Evolutionary conservation across 2,329 filamentous ascomycete species (phyloP), one percentile per base, ranked within the genome.

Genomic region (Pseudogymnoascus destructans): DNA sequence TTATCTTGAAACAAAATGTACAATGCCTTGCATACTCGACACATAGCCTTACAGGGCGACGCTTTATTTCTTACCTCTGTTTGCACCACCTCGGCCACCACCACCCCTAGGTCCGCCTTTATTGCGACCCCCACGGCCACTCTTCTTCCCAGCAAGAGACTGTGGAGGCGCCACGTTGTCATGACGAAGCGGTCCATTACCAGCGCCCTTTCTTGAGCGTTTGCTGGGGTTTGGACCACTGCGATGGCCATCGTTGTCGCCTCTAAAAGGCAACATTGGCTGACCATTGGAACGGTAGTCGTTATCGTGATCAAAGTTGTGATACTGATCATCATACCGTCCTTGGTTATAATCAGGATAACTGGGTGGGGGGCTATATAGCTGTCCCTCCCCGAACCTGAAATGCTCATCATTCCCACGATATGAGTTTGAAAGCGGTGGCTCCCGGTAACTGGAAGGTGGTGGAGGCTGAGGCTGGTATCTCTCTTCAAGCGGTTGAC

Each of bases 91-190:
- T 52, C 56, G 19, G 7, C 56, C 21, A 11, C 56, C 56, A n/a
- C 57, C 57, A 13, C 57, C 57, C 13, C 57, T 32, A 55, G 21
- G 6, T 15, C 42, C 30, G n/a, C 57, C 57, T 57, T 25, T 54
- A 21, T 17, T 17, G 3, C 57, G 27, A 10, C 46, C 57, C 10
- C 57, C 57, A 17, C 42, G 27, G 8, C 57, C 57, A 58, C 57
- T 32, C 25, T 49, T 35, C 52, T 32, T 32, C 19, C 57, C 42
- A 25, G 40, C 25, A 57, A 25, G 33, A 58, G 40, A 32, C 7
- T 55, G 25, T 36, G 23, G 40, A 55, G 27, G 40, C 23, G 38
- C 27, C 27, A 33, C 33, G 19, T 30, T 33, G 21, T 55, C 30
- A n/a, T 9, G 17, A 42, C 23, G 23, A 21, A 13, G 15, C 13